Evolutionary conservation across 2,329 filamentous ascomycete genomes (phyloP), one percentile per base, ranked within the genome.

Genomic region (Scytalidium lignicola): DNA sequence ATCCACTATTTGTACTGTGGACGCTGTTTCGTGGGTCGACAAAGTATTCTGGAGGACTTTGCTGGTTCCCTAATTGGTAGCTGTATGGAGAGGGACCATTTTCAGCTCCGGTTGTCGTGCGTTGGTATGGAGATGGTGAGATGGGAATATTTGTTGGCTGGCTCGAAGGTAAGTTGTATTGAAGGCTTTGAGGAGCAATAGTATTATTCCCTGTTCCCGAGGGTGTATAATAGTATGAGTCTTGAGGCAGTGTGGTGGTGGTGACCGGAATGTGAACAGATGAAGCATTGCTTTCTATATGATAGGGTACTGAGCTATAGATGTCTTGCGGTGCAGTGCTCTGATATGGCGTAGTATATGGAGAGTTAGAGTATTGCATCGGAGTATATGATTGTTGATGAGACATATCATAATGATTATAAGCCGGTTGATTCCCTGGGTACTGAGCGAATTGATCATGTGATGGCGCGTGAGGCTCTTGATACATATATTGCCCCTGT

Each of bases 141-240:
- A 55, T 46, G n/a, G 46, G 46, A 50, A 47, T 53, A 47, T 54
- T 59, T 28, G 54, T 21, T 21, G 50, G 47, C 21, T 59, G 62
- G 15, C 45, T 55, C n/a, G 51, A 41, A 13, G 51, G 26, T 22
- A 60, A 51, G 20, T 32, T 51, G 46, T 62, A 64, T 40, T 65
- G 61, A 29, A 64, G 58, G 46, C 51, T 57, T 39, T 61, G 58
- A n/a, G 62, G 60, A 28, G 61, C 48, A 15, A 63, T 58, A 10
- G 62, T 62, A n/a, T 54, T 40, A 42, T 53, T 54, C 4, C 55
- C 53, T 6, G 44, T 26, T 15, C 44, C 43, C 17, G 45, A 51
- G 9, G 55, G 51, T 9, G 52, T 52, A 50, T 59, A 61, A 1
- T 59, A 54, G 52, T 62, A 65, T 37, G 62, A 50, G 15, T 37